phyloP scores from a whole-genome alignment of 2,329 filamentous ascomycete genomes.

The Epichloe festucae region DNA sequence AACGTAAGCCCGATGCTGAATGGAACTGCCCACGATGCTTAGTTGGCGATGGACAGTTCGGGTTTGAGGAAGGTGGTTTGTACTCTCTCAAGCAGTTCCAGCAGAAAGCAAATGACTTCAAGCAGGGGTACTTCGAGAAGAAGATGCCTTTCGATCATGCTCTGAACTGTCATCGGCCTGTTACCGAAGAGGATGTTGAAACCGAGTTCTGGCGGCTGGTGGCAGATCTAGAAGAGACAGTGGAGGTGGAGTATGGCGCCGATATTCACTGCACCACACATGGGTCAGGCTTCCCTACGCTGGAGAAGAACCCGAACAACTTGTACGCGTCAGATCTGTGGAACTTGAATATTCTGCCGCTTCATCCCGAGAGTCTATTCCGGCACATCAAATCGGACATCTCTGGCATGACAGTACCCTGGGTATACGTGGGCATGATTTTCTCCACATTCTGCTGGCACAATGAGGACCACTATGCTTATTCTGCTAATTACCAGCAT shows the following conservation, averaged over 20 bases:
- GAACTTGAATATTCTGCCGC: slow-evolving; percentile 88
- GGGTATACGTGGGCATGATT: slow-evolving; percentile 98
- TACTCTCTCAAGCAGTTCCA: slow-evolving; percentile 96
- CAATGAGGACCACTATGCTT: slow-evolving; percentile 95
- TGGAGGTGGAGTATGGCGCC: slow-evolving; percentile 95
- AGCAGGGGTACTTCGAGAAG: slow-evolving; percentile 81
- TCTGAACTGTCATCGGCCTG: slow-evolving; percentile 64
- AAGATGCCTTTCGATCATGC: slow-evolving; percentile 82
- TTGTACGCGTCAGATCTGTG: slow-evolving; percentile 81
- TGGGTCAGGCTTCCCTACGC: slow-evolving; percentile 89
- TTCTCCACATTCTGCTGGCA: slow-evolving; percentile 99
- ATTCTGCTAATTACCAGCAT: slow-evolving; percentile 96
- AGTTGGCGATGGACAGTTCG: slow-evolving; percentile 91
- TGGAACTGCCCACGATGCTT: slow-evolving; percentile 96
- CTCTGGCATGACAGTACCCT: slow-evolving; percentile 97
- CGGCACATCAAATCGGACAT: slow-evolving; percentile 97
- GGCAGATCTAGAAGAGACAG: slow-evolving; percentile 84
- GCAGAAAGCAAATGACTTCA: slow-evolving; percentile 90
- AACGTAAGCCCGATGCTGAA: slow-evolving; percentile 65
- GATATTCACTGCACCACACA: slow-evolving; percentile 98
- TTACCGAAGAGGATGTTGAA: slow-evolving; percentile 92
- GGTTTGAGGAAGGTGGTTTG: slow-evolving; percentile 90
- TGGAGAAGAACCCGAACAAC: slow-evolving; percentile 80
- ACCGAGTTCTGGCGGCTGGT: slow-evolving; percentile 94
- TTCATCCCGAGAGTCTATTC: slow-evolving; percentile 86